Evolutionary conservation across 768 basidiomycete genomes (phyloP), one percentile per base, ranked within the genome.

Genomic region (Exidia glandulosa): DNA sequence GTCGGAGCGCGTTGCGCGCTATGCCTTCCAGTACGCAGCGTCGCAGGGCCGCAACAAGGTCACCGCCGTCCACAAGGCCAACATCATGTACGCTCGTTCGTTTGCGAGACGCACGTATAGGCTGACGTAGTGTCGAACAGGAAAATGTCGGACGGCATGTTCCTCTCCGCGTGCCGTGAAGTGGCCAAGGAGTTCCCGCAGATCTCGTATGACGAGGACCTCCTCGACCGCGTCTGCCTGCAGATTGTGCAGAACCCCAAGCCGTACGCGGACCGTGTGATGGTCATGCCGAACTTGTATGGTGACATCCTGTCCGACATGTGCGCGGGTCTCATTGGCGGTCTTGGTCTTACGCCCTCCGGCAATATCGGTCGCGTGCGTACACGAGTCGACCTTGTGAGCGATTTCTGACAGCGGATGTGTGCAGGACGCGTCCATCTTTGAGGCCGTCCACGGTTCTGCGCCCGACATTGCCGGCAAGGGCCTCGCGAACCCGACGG

Each of bases 61-160:
- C 63, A 98, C 95, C 29, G 96, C 96, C 45, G 96, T 99, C 30
- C 96, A 99, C 80, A 99, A 99, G 77, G 96, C 96, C 27, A 96
- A 95, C 71, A 97, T 99, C 79, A 98, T 98, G 95, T 94, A 64
- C 61, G 88, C 75, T 23, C 27, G 29, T 33, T 19, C 34, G 34
- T 16, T 16, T 16, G 34, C 16, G 19, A 45, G 19, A 14, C 41
- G 16, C 19, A 45, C 10, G 10, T 14, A 10, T 23, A 45, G 19
- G 41, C 41, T 14, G 10, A 19, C 12, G 30, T 13, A 45, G 9
- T 12, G 41, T 45, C 55, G 23, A 57, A 31, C 69, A 96, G 94
- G 94, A 97, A 97, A 86, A 93, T 98, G 89, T 98, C 95, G 23
- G 96, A 99, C 72, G 96, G 96, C 62, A 96, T 98, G 94, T 99